phyloP scores from a whole-genome alignment of 176 grass and related monocot species.

The Panicum miliaceum region DNA sequence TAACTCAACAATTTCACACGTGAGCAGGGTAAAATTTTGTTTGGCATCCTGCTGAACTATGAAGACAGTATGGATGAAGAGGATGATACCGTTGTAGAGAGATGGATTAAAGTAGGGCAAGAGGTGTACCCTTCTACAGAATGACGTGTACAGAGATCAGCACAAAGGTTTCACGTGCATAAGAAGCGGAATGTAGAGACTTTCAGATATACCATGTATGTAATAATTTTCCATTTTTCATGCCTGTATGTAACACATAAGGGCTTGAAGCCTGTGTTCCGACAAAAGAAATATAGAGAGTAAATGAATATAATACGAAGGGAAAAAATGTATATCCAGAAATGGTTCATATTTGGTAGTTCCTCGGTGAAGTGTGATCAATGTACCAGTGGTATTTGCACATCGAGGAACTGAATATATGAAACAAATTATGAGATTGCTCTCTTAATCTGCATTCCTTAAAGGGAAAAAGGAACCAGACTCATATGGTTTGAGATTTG shows the following conservation, averaged over 20 bases:
- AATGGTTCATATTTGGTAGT: background rate
- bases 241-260: background rate
- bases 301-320: background rate
- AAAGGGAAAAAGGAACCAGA: background rate
- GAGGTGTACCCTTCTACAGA: constrained; percentile 56
- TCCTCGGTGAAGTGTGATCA: background rate
- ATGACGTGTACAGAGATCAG: constrained; percentile 25
- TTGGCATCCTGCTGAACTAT: constrained; percentile 76
- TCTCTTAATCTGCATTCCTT: background rate
- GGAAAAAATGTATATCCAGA: background rate
- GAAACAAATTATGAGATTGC: background rate
- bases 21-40: constrained; percentile 85
- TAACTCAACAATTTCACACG: background rate
- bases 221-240: background rate
- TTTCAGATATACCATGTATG: constrained; percentile 2
- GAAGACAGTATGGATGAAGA: constrained; percentile 55
- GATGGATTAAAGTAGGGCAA: constrained; percentile 82
- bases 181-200: background rate
- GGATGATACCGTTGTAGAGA: constrained; percentile 45
- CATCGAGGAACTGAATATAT: background rate
- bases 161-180: background rate
- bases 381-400: background rate
- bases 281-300: background rate
- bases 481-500: background rate
- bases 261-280: background rate